phyloP scores from a whole-genome alignment of 129 eudicot species.

The Flaveria robusta region DNA sequence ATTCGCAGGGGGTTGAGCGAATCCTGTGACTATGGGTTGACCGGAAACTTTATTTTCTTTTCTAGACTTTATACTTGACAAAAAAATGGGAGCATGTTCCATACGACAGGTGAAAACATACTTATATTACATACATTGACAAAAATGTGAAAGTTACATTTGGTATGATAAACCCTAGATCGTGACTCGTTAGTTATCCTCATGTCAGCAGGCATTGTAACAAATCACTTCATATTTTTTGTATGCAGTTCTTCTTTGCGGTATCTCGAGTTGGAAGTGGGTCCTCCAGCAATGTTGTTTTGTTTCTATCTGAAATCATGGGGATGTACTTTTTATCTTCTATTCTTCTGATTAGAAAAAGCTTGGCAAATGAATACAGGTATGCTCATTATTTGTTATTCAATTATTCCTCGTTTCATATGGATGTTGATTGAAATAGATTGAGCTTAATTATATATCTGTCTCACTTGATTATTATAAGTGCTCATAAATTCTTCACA shows the following conservation, averaged over 20 bases:
- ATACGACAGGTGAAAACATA: neutral
- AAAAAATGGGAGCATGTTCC: no score
- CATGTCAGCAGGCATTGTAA: neutral
- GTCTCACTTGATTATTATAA: neutral
- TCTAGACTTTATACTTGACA: no score
- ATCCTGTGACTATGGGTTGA: no score
- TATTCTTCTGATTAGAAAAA: constrained; percentile 86
- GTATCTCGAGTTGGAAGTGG: constrained; percentile 99
- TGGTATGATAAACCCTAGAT: neutral
- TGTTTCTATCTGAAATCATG: constrained; percentile 96
- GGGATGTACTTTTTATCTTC: constrained; percentile 98
- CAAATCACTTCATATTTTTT: neutral
- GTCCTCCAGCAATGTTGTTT: constrained; percentile 96
- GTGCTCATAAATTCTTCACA: neutral
- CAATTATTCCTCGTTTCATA: neutral
- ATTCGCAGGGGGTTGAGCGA: no score
- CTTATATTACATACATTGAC: no score
- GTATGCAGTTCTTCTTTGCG: constrained; percentile 93
- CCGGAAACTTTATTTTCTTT: no score
- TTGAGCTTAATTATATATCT: constrained; percentile 1
- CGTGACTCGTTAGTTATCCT: neutral
- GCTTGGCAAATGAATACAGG: constrained; percentile 96
- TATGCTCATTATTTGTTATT: constrained; percentile 25
- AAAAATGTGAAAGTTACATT: neutral
- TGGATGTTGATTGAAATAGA: constrained; percentile 1